Percentiles rank a stretch among this genome's conserved stretches.
Conservation (phyloP, 2,329 filamentous ascomycete species). For the Xylariomycetidae sp. region DNA sequence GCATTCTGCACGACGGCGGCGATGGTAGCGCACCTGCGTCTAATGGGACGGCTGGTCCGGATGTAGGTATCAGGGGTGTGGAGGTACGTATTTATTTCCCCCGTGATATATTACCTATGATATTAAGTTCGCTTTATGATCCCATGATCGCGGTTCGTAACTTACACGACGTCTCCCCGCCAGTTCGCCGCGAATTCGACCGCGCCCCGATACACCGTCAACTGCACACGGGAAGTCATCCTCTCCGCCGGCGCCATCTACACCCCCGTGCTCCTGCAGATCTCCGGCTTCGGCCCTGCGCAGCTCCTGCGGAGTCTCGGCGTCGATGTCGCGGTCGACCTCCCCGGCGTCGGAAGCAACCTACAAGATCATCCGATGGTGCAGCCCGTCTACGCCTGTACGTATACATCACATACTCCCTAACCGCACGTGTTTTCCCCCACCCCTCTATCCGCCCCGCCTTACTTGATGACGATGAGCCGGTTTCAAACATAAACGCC, state of each 20-base stretch:
- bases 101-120: no score
- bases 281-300: constrained; percentile 30
- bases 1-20: constrained; percentile 24
- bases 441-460: no score
- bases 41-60: constrained; percentile 6
- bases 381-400: constrained; percentile 21
- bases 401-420: constrained; percentile 6
- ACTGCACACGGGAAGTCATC: constrained; percentile 26
- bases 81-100: no score
- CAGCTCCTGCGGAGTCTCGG: constrained; percentile 22
- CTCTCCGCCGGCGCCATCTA: constrained; percentile 26
- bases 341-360: constrained; percentile 29
- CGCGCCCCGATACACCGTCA: constrained; percentile 13
- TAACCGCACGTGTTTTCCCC: no score
- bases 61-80: constrained; percentile 28
- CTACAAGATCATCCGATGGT: constrained; percentile 28
- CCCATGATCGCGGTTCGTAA: no score
- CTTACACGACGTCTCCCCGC: no score
- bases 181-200: constrained; percentile 24
- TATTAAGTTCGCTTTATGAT: no score
- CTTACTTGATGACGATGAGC: no score
- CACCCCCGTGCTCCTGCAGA: constrained; percentile 26
- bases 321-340: constrained; percentile 23
- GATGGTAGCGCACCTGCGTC: constrained; percentile 6
- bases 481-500: no score